Conservation (phyloP, 768 basidiomycete species). For the Tulasnella sp. region DNA sequence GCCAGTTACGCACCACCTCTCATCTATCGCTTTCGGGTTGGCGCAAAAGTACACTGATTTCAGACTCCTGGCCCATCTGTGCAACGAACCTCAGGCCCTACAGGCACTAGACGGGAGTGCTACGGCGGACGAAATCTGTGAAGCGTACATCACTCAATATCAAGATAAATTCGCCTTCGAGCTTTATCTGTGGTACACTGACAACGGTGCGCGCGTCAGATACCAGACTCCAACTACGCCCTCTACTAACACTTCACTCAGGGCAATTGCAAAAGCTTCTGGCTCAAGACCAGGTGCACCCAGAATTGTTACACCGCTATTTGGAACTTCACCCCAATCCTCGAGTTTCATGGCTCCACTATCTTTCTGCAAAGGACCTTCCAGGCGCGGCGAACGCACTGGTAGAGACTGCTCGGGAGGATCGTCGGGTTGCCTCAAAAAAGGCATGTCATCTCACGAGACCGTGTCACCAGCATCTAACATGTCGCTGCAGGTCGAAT, state of each 20-base stretch:
- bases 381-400: constrained; percentile 67
- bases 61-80: constrained; percentile 78
- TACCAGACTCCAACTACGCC: not conserved
- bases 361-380: constrained; percentile 71
- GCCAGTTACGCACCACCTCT: constrained; percentile 67
- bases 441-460: constrained; percentile 57
- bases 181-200: constrained; percentile 91
- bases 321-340: constrained; percentile 64
- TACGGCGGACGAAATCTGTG: constrained; percentile 58
- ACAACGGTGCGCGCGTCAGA: constrained; percentile 57
- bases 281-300: constrained; percentile 67
- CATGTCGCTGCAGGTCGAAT: constrained; percentile 65
- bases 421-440: constrained; percentile 65
- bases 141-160: constrained; percentile 74
- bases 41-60: constrained; percentile 90
- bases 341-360: constrained; percentile 83
- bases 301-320: constrained; percentile 69
- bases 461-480: constrained; percentile 13
- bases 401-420: constrained; percentile 60
- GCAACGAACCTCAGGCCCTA: constrained; percentile 55
- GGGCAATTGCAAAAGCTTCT: constrained; percentile 84
- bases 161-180: constrained; percentile 84
- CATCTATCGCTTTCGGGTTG: constrained; percentile 72
- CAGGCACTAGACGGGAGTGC: constrained; percentile 53
- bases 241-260: not conserved